Evolutionary conservation across 164 flowering plant genomes (phyloP), one percentile per base, ranked within the genome.

Genomic region (Vitis cinerea): DNA sequence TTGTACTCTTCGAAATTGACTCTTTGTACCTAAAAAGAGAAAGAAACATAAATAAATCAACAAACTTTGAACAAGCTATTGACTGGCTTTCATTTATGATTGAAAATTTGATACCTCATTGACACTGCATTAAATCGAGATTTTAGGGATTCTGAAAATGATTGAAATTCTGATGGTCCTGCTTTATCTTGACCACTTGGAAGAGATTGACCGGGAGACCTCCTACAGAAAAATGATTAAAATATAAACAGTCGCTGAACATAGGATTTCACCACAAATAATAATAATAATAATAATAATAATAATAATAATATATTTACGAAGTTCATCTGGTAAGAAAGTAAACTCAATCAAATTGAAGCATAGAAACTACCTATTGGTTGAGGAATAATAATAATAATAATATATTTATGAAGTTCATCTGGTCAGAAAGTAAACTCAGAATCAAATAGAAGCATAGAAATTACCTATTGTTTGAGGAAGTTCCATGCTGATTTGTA

Each of bases 1-100:
- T 79, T 49, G 90, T 85, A 75, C 84, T 85, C 80, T 81, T 88
- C 23, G 89, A 72, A 69, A 88, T 76, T 0, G 92, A 82, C 48
- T 88, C 92, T 77, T 88, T 88, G 75, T 86, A 88, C 73, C 92
- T 88, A 16, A 64, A 53, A 59, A 30, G 48, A 37, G 63, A 17
- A 61, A 53, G 16, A 66, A 58, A 31, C 10, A 54, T 7, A 17
- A n/a, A 2, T 29, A 29, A 57, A 5, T n/a, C 15, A 48, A 68
- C 47, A 23, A 8, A 10, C 44, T 0, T 37, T 37, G 7, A 37
- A 37, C 7, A 37, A 37, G 44, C 44, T 37, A 37, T 37, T 3
- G 44, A 37, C 7, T 37, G 44, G 4, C 23, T 4, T 16, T 0
- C 61, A 12, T n/a, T 10, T 16, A 27, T 12, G 30, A 59, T n/a